A percentile compares a stretch with the other conserved stretches of the same genome.
phyloP scores from a whole-genome alignment of 2,329 filamentous ascomycete genomes.

The Fusarium nelsonii region DNA sequence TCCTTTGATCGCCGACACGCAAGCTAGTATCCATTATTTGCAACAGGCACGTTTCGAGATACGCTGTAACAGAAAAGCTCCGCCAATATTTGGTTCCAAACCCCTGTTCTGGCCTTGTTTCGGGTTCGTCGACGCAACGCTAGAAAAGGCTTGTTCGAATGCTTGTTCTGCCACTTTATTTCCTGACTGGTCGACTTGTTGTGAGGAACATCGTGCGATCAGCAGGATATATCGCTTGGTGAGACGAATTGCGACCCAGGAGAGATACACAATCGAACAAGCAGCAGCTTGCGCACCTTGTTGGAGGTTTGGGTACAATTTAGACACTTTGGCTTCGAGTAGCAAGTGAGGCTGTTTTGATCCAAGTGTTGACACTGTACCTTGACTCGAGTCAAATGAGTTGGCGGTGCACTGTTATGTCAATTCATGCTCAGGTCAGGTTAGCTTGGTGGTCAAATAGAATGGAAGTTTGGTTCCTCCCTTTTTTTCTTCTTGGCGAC shows the following conservation, averaged over 20 bases:
- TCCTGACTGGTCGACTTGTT: slow-evolving; percentile 9
- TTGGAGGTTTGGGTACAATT: slow-evolving; percentile 6
- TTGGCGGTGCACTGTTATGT: background rate
- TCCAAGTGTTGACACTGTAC: slow-evolving; percentile 1
- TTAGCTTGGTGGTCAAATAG: background rate
- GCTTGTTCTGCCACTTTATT: slow-evolving; percentile 36
- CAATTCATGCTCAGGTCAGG: background rate
- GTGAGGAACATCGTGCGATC: slow-evolving; percentile 9
- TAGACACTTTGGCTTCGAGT: slow-evolving; percentile 12
- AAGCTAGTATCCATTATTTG: slow-evolving; percentile 37
- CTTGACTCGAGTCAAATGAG: slow-evolving; percentile 14
- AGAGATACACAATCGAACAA: slow-evolving; percentile 15
- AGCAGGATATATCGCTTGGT: slow-evolving; percentile 9
- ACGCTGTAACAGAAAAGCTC: slow-evolving; percentile 32
- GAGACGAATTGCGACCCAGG: slow-evolving; percentile 19
- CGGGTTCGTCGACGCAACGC: slow-evolving; percentile 28
- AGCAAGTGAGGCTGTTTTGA: slow-evolving; percentile 14
- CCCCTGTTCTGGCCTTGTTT: slow-evolving; percentile 33
- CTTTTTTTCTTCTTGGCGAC: slow-evolving; percentile 24
- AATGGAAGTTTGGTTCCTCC: slow-evolving; percentile 5
- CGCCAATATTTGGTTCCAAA: slow-evolving; percentile 20
- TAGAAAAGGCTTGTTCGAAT: slow-evolving; percentile 41
- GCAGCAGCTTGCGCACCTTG: slow-evolving; percentile 6
- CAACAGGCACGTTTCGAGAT: slow-evolving; percentile 23
- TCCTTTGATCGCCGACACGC: slow-evolving; percentile 27